Percentiles rank a stretch among this genome's conserved stretches.
phyloP scores from a whole-genome alignment of 2,329 filamentous ascomycete genomes.

The Colletotrichum lupini region DNA sequence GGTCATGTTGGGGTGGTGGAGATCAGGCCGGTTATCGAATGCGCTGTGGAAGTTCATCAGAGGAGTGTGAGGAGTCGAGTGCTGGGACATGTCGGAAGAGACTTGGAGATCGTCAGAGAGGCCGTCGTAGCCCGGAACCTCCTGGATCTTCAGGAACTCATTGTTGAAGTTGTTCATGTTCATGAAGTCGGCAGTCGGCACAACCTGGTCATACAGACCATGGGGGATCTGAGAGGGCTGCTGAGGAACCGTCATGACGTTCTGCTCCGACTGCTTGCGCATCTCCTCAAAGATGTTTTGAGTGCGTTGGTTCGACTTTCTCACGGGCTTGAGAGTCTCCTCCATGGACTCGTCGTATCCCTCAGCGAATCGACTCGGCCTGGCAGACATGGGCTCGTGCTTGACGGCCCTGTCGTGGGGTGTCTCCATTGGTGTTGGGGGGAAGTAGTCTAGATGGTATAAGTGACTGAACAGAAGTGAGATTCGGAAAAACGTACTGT shows the following conservation, averaged over 20 bases:
- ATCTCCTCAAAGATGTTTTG: constrained; percentile 69
- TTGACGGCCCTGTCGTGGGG: constrained; percentile 62
- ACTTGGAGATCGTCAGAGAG: constrained; percentile 50
- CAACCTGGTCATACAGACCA: constrained; percentile 60
- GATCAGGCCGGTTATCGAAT: constrained; percentile 57
- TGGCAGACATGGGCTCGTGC: constrained; percentile 45
- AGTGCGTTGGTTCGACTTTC: constrained; percentile 55
- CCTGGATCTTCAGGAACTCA: constrained; percentile 57
- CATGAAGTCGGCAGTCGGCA: constrained; percentile 68
- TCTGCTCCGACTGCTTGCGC: constrained; percentile 65
- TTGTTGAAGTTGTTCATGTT: constrained; percentile 60
- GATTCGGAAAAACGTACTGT: constrained; percentile 59
- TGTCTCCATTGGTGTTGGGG: constrained; percentile 75
- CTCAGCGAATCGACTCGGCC: constrained; percentile 65
- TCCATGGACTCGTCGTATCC: constrained; percentile 75
- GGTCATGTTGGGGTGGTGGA: constrained; percentile 43
- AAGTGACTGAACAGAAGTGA: constrained; percentile 12
- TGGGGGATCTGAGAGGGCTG: constrained; percentile 35
- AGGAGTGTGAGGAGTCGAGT: constrained; percentile 63
- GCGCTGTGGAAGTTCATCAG: constrained; percentile 55
- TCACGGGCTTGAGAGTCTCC: constrained; percentile 70
- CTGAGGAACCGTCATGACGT: constrained; percentile 46
- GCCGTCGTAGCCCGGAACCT: constrained; percentile 49
- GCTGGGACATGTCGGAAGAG: constrained; percentile 62
- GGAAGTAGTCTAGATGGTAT: constrained; percentile 65